Base-by-base conservation (phyloP, 805 yeast species). In the Cyberlindnera subsufficiens region DNA sequence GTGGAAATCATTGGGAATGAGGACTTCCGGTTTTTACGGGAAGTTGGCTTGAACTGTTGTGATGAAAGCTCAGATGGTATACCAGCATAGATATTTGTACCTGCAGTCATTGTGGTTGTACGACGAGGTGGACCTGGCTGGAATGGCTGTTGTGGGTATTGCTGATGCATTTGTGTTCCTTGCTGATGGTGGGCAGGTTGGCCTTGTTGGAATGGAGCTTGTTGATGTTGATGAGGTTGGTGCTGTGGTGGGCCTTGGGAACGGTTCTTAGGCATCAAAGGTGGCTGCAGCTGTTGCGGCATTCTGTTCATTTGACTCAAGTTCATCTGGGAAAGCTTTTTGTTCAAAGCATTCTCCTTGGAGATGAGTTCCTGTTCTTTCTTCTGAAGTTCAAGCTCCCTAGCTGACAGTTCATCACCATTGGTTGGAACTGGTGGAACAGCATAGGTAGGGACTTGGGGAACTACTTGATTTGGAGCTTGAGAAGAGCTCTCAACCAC, bases 11-110 rank as follows among this genome's bases (percentile, higher is more conserved):
- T 18, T 34, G 69, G 58, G 47, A 64, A 53, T 2, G 68, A 58
- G 1, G 74, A 68, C 46, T 67, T 69, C 47, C 77, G 61, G 44
- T 68, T 68, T 56, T 72, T 72, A 50, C 76, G 60, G 5, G 71
- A 64, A n/a, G 75, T 66, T 31, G 71, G 68, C 43, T 48, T 59
- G 44, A 58, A 52, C 38, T 43, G 51, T 30, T 45, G 43, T 38
- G 48, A 34, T 35, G 42, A 6, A 43, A 46, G 15, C 32, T 41
- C 49, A 40, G 43, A 3, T 22, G 40, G 45, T 16, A 46, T 39
- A n/a, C 53, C 47, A 25, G 35, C 29, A 30, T 43, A 43, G 18
- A 46, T 42, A 30, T 49, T 52, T 3, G 50, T 19, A 3, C 46
- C 51, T 39, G 50, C 19, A 11, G 56, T 52, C 55, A 50, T 53